phyloP scores from a whole-genome alignment of 2,329 filamentous ascomycete genomes.

The Cadophora luteo-olivacea region DNA sequence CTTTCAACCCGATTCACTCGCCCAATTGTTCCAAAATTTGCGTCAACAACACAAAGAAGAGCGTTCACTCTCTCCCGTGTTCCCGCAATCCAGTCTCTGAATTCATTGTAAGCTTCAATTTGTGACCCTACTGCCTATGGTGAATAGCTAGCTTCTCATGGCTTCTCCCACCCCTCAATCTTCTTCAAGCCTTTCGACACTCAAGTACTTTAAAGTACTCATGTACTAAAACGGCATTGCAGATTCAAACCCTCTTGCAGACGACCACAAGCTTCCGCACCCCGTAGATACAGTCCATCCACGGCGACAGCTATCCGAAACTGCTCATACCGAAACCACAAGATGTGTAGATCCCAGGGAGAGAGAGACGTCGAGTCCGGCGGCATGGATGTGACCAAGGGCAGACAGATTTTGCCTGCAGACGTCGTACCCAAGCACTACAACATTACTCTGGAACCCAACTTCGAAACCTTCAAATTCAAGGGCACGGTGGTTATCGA shows the following conservation, averaged over 20 bases:
- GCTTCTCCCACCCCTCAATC: neutral
- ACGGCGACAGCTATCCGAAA: slow-evolving; percentile 52
- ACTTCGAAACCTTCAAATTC: slow-evolving; percentile 88
- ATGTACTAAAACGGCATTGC: slow-evolving; percentile 5
- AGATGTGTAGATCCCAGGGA: slow-evolving; percentile 71
- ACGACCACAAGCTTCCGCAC: slow-evolving; percentile 35
- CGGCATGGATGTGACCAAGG: slow-evolving; percentile 65
- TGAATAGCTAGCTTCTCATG: too few species aligned
- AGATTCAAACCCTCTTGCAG: slow-evolving; percentile 36
- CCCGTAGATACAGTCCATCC: slow-evolving; percentile 31
- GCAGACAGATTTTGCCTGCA: slow-evolving; percentile 85
- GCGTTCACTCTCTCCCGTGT: slow-evolving; percentile 31
- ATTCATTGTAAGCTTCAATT: slow-evolving; percentile 28
- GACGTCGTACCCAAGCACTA: slow-evolving; percentile 95
- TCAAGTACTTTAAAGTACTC: neutral
- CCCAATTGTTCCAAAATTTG: slow-evolving; percentile 34
- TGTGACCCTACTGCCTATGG: too few species aligned
- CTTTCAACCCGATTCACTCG: slow-evolving; percentile 36
- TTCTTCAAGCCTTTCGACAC: neutral
- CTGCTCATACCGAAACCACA: slow-evolving; percentile 76
- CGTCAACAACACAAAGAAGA: slow-evolving; percentile 37
- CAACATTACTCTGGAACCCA: slow-evolving; percentile 87
- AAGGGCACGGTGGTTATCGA: slow-evolving; percentile 86
- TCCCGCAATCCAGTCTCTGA: slow-evolving; percentile 21
- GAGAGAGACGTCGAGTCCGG: slow-evolving; percentile 55